Conservation (phyloP, 164 flowering plant genomes). For the Nymphaea thermarum region DNA sequence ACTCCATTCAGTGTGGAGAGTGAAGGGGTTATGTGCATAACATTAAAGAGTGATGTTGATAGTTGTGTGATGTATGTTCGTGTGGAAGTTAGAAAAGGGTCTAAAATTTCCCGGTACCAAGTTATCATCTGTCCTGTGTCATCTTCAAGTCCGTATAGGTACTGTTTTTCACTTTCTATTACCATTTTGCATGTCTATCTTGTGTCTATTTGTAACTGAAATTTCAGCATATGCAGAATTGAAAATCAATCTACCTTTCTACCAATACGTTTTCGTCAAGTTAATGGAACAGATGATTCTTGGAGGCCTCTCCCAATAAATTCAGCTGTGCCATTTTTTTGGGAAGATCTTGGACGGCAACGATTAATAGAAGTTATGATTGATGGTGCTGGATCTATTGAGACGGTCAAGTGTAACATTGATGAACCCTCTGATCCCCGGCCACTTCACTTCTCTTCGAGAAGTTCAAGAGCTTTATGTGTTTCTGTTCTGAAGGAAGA, state of each 20-base stretch:
- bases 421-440: conserved; percentile 77
- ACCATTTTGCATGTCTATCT: not conserved
- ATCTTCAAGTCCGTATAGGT: conserved; percentile 91
- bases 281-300: conserved; percentile 61
- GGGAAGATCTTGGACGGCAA: conserved; percentile 96
- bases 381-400: conserved; percentile 51
- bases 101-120: conserved; percentile 72
- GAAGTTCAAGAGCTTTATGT: conserved; percentile 49
- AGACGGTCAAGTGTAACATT: conserved; percentile 60
- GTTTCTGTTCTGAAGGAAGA: conserved; percentile 71
- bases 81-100: conserved; percentile 77
- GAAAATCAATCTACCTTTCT: conserved; percentile 80
- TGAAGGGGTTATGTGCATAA: conserved; percentile 69
- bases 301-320: conserved; percentile 75
- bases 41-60: conserved; percentile 40
- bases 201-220: not conserved
- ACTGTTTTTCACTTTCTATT: not conserved
- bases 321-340: conserved; percentile 68
- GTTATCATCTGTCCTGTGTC: conserved; percentile 72
- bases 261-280: conserved; percentile 85
- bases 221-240: conserved; percentile 38
- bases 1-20: conserved; percentile 61
- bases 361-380: conserved; percentile 60
- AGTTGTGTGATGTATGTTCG: conserved; percentile 27
- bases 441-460: conserved; percentile 37